Evolutionary conservation across 352 stramenopile genomes (phyloP).

Genomic region (Elongisporangium anandrum): DNA sequence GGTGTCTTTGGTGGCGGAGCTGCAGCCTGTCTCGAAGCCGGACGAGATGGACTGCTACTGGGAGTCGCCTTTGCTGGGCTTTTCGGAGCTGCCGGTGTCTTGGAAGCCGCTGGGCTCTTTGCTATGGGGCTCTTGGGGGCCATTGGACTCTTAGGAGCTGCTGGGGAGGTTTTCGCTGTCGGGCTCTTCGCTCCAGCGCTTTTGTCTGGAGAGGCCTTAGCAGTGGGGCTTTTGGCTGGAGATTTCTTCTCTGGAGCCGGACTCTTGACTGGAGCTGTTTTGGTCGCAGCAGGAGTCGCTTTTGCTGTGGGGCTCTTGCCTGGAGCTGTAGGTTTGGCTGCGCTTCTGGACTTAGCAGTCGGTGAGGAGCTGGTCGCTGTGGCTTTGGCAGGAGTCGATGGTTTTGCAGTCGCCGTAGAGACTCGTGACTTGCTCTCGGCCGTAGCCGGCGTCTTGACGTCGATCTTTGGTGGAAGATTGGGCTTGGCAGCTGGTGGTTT

Average conservation of each 20-base stretch:
- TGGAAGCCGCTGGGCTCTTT: neutral
- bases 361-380: too few relatives aligned
- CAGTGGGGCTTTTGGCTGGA: slow-evolving; percentile 1
- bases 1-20: neutral
- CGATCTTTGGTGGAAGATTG: neutral
- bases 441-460: neutral
- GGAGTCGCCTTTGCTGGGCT: slow-evolving; percentile 2
- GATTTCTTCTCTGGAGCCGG: neutral
- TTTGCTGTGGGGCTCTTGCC: too few relatives aligned
- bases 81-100: neutral
- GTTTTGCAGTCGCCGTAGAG: neutral
- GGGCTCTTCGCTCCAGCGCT: slow-evolving; percentile 1
- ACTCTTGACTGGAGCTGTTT: too few relatives aligned
- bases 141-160: neutral
- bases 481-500: slow-evolving; percentile 2
- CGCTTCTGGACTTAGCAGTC: too few relatives aligned
- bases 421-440: too few relatives aligned
- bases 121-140: slow-evolving; percentile 2
- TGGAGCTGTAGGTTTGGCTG: too few relatives aligned
- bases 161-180: neutral
- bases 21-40: neutral
- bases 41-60: slow-evolving; percentile 1
- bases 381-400: neutral
- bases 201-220: neutral
- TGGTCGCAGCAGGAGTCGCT: too few relatives aligned